Evolutionary conservation across 1,284 basidiomycete genomes (phyloP).

Genomic region (Grifola frondosa): DNA sequence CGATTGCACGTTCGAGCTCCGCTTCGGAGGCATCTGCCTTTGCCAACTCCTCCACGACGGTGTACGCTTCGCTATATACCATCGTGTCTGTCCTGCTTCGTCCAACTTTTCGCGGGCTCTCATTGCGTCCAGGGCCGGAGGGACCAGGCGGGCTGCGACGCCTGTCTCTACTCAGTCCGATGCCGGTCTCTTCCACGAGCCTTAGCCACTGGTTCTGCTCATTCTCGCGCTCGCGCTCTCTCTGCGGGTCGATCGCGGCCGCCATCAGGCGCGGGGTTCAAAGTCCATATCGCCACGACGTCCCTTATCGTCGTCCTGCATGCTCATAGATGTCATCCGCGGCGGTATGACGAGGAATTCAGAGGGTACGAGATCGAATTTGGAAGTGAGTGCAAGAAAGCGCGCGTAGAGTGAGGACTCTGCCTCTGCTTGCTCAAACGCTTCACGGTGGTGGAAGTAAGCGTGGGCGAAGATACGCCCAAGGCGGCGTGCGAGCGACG

Average conservation of each 20-base stretch:
- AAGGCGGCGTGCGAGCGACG: conserved; percentile 83
- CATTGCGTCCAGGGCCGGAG: conserved; percentile 28
- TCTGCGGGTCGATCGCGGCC: conserved; percentile 41
- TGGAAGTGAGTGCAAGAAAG: conserved; percentile 81
- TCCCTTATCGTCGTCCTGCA: conserved; percentile 31
- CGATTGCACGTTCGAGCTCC: conserved; percentile 22
- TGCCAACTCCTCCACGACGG: conserved; percentile 42
- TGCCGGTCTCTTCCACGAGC: background rate
- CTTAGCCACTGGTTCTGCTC: conserved; percentile 1
- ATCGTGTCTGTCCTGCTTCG: conserved; percentile 74
- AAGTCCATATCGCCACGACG: conserved; percentile 34
- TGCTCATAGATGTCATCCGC: conserved; percentile 20
- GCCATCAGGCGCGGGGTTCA: conserved; percentile 50
- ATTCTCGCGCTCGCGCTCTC: conserved; percentile 21
- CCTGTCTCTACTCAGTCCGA: conserved; percentile 3
- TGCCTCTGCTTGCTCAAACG: conserved; percentile 86
- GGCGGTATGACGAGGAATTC: conserved; percentile 83
- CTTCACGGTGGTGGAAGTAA: conserved; percentile 90
- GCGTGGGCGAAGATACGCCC: conserved; percentile 96
- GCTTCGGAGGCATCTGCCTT: conserved; percentile 28
- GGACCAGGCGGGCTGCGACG: conserved; percentile 30
- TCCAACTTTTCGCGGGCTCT: conserved; percentile 55
- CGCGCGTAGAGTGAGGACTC: conserved; percentile 91
- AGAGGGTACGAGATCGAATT: conserved; percentile 79
- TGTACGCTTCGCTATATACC: conserved; percentile 61